Evolutionary conservation across 257 asterid genomes (phyloP).

Genomic region (Fraxinus anomala): DNA sequence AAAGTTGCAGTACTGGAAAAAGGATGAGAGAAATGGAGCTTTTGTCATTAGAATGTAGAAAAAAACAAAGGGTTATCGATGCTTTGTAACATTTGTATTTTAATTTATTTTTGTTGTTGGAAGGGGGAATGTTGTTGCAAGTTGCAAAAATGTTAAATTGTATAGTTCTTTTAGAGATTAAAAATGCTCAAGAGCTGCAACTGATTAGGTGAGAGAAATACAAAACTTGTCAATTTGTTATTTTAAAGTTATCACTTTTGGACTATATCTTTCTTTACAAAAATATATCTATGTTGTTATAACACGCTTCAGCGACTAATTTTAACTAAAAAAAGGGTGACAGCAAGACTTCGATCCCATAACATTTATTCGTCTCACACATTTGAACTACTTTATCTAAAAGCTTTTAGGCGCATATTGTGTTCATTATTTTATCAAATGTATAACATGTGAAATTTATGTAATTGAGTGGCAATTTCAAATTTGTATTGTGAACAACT

Average conservation of each 20-base stretch:
- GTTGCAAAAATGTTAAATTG: conserved; percentile 34
- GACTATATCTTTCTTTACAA: background rate
- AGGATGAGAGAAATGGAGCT: conserved; percentile 63
- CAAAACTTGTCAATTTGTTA: conserved; percentile 15
- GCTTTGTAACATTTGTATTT: conserved; percentile 53
- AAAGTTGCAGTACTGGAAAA: conserved; percentile 49
- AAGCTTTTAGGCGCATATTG: too few relatives aligned
- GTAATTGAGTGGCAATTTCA: too few relatives aligned
- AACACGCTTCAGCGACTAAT: too few relatives aligned
- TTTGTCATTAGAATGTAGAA: conserved; percentile 51
- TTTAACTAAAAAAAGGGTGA: too few relatives aligned
- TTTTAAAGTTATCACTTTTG: conserved; percentile 12
- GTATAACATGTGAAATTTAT: too few relatives aligned
- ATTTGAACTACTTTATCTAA: too few relatives aligned
- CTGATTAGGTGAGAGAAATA: conserved; percentile 15
- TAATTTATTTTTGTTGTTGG: conserved; percentile 23
- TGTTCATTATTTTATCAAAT: too few relatives aligned
- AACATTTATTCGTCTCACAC: too few relatives aligned
- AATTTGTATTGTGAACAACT: too few relatives aligned
- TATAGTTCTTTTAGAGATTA: conserved; percentile 28
- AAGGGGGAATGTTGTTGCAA: conserved; percentile 24
- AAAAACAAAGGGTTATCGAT: conserved; percentile 68
- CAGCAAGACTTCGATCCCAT: too few relatives aligned
- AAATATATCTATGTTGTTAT: conserved; percentile 17
- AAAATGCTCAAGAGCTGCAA: conserved; percentile 17